These are phyloP conservation scores for Boletus sp. DNA, from an alignment of 768 basidiomycete species.

Conservation along the genomic window DNA sequence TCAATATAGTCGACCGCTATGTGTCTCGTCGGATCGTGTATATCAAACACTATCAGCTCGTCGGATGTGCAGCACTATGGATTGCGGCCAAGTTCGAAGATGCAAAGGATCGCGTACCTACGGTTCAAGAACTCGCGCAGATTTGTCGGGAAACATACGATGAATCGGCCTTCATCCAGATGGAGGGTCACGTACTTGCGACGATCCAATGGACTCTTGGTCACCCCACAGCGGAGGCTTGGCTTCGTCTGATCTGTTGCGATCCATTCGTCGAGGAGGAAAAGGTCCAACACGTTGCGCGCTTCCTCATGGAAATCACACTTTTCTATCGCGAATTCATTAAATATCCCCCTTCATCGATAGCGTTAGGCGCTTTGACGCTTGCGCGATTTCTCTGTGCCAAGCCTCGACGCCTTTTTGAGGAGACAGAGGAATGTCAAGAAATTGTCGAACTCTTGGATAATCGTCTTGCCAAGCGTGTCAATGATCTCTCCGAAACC, in stretches of 20 bases:
- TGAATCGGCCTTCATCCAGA: constrained; percentile 96
- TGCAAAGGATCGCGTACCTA: constrained; percentile 96
- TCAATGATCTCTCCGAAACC: constrained; percentile 93
- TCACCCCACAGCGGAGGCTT: constrained; percentile 96
- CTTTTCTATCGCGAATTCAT: constrained; percentile 97
- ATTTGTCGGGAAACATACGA: constrained; percentile 98
- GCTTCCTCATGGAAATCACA: constrained; percentile 99
- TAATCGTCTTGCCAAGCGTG: constrained; percentile 77
- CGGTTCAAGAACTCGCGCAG: constrained; percentile 88
- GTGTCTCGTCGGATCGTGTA: constrained; percentile 98
- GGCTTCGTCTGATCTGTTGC: constrained; percentile 84
- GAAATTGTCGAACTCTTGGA: constrained; percentile 87
- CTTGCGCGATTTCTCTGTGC: constrained; percentile 87
- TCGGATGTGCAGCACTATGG: constrained; percentile 98
- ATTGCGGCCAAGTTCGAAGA: constrained; percentile 99
- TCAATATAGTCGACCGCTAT: constrained; percentile 99
- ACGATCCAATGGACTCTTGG: constrained; percentile 97
- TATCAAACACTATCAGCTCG: constrained; percentile 98
- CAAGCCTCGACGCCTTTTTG: constrained; percentile 71
- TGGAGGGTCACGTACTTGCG: constrained; percentile 95
- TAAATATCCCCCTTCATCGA: constrained; percentile 76
- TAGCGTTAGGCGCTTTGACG: constrained; percentile 86
- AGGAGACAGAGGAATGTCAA: constrained; percentile 80
- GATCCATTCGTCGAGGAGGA: constrained; percentile 75
- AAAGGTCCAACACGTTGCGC: constrained; percentile 91